phyloP scores from a whole-genome alignment of 2,329 filamentous ascomycete species.

The Zymoseptoria brevis region DNA sequence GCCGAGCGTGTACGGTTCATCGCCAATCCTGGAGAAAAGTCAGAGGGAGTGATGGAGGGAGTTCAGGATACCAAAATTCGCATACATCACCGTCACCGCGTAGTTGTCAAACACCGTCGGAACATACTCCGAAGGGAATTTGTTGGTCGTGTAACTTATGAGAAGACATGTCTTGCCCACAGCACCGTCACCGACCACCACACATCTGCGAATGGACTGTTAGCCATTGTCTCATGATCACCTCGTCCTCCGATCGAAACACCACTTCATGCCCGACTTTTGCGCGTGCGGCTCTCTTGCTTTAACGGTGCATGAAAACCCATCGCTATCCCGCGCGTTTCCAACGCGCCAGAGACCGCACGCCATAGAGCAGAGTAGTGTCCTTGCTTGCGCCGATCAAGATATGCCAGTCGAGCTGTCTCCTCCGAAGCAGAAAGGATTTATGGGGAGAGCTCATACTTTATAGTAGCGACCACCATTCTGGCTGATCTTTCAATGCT shows the following conservation, averaged over 20 bases:
- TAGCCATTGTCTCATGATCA: conserved; percentile 5
- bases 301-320: neutral
- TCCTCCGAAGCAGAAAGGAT: neutral
- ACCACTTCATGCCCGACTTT: neutral
- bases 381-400: neutral
- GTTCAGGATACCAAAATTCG: neutral
- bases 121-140: conserved; percentile 99
- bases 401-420: neutral
- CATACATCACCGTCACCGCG: conserved; percentile 89
- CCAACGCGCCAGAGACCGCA: neutral
- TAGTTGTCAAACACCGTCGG: conserved; percentile 99
- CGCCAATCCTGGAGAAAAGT: conserved; percentile 69
- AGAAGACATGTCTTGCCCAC: conserved; percentile 98
- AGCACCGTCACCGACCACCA: conserved; percentile 97
- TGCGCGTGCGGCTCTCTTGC: neutral
- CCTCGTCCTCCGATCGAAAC: neutral
- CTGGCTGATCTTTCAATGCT: neutral
- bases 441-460: conserved; percentile 16
- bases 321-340: neutral
- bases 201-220: conserved; percentile 58
- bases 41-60: neutral
- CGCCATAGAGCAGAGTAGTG: neutral
- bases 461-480: conserved; percentile 30
- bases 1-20: conserved; percentile 94
- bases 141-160: conserved; percentile 99